A percentile compares a stretch with the other conserved stretches of the same genome.
Evolutionary conservation across 306 rosid genomes (phyloP).

Genomic region (Corylus heterophylla): DNA sequence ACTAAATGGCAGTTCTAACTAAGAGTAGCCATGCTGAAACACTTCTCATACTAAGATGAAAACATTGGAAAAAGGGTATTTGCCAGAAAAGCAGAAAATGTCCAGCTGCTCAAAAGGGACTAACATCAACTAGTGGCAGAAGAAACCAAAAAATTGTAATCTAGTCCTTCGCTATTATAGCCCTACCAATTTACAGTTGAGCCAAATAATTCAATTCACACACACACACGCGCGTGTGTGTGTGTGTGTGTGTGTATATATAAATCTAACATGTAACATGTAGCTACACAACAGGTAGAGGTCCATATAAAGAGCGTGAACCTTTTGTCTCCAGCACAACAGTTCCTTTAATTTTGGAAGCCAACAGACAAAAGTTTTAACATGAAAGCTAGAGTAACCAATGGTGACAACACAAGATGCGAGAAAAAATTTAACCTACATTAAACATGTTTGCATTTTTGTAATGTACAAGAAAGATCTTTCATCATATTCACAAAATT

Average conservation of each 20-base stretch:
- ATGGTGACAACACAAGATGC: not conserved
- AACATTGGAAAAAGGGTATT: not conserved
- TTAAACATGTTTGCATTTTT: not conserved
- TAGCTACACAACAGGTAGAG: conserved; percentile 84
- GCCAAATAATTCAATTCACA: too few species aligned
- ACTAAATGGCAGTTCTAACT: not conserved
- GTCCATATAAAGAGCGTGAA: conserved; percentile 65
- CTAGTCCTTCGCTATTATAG: not conserved
- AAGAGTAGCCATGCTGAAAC: not conserved
- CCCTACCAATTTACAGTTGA: too few species aligned
- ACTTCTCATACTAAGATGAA: not conserved
- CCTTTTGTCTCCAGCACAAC: conserved; percentile 62
- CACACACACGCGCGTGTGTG: not conserved
- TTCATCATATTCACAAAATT: not conserved
- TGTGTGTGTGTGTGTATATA: conserved; percentile 21
- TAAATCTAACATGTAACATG: conserved; percentile 25
- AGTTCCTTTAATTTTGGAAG: not conserved
- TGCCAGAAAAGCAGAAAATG: too few species aligned
- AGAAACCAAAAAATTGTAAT: not conserved
- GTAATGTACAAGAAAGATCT: not conserved
- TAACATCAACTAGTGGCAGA: not conserved
- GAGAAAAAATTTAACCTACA: not conserved
- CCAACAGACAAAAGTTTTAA: not conserved
- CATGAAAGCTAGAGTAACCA: not conserved
- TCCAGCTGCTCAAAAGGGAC: too few species aligned